Base-by-base conservation (phyloP, 257 asterid species). In the Solanum pinnatisectum region DNA sequence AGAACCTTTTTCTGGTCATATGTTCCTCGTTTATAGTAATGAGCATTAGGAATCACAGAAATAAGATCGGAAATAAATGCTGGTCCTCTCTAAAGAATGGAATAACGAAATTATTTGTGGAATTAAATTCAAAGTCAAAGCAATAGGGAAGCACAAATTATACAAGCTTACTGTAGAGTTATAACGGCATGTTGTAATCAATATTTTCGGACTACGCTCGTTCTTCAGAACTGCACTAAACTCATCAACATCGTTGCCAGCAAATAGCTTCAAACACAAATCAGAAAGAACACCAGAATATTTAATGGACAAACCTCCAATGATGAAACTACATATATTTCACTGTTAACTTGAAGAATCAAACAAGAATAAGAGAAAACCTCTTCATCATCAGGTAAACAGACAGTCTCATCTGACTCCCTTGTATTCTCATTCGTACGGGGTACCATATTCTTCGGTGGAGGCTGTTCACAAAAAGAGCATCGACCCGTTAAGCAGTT, bases 381-480 rank as follows among this genome's bases (percentile, higher is more conserved):
- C 93, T 97, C 99, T 18, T 96, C 99, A 30, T 97, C 99, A 49
- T 97, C 99, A 7, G 99, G 98, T 89, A 87, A 92, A 92, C 98
- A 95, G 2, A 96, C 90, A 35, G 99, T 97, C 90, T 96, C 98
- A 83, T 97, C 99, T 16, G 68, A 27, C 84, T 97, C 99, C 87
- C 99, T 94, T 14, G 99, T 96, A 91, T 97, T 97, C 87, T 97
- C 99, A 60, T 95, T 96, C 2, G 99, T 97, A 23, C 95, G 98
- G 42, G 99, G 99, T 63, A 88, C 90, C 87, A 87, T 90, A 30
- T 30, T 30, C 90, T 83, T 94, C 1, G 95, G 91, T 3, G 98
- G 96, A 85, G 95, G 99, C 92, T 90, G 89, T 27, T 20, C 16
- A 65, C 27, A 78, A 37, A 5, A 84, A n/a, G 81, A 49, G 35